Evolutionary conservation across 495 filamentous ascomycete species (phyloP).

Genomic region (Paragyromitra xinjiangensis): DNA sequence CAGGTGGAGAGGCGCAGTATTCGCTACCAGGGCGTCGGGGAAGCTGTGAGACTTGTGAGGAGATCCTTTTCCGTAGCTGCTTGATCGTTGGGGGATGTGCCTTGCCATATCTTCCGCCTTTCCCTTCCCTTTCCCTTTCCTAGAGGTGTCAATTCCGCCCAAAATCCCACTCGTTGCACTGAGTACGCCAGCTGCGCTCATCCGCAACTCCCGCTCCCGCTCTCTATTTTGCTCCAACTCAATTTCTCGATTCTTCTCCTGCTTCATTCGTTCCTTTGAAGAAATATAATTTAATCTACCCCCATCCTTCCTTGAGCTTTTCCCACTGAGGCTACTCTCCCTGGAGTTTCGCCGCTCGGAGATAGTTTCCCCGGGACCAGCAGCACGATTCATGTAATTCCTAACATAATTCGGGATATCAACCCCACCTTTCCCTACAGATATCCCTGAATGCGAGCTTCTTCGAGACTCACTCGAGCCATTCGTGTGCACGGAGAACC

Average conservation of each 20-base stretch:
- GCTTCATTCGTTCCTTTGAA: slow-evolving; percentile 53
- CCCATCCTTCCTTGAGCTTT: slow-evolving; percentile 43
- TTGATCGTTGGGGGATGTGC: slow-evolving; percentile 52
- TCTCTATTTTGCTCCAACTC: slow-evolving; percentile 34
- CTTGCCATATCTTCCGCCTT: slow-evolving; percentile 48
- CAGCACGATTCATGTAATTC: slow-evolving; percentile 57
- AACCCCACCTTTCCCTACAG: slow-evolving; percentile 62
- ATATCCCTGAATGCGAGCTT: slow-evolving; percentile 62
- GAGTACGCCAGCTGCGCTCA: slow-evolving; percentile 48
- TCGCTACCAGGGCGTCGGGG: slow-evolving; percentile 40
- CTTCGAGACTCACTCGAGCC: slow-evolving; percentile 63
- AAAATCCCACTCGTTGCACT: slow-evolving; percentile 38
- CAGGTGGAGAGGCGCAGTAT: slow-evolving; percentile 34
- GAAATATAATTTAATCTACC: slow-evolving; percentile 53
- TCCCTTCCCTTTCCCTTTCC: slow-evolving; percentile 45
- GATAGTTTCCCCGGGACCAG: slow-evolving; percentile 64
- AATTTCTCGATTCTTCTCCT: slow-evolving; percentile 39
- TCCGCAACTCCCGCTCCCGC: slow-evolving; percentile 49
- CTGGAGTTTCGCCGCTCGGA: slow-evolving; percentile 55
- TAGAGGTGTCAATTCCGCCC: slow-evolving; percentile 36
- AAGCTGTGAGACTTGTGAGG: slow-evolving; percentile 35
- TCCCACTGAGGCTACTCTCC: slow-evolving; percentile 43
- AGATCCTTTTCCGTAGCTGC: slow-evolving; percentile 55
- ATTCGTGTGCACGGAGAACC: slow-evolving; percentile 73
- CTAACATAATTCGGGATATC: slow-evolving; percentile 59